Percentiles rank a stretch among this genome's conserved stretches.
phyloP scores from a whole-genome alignment of 1,139 yeast genomes.

The Hansenula anomala region DNA sequence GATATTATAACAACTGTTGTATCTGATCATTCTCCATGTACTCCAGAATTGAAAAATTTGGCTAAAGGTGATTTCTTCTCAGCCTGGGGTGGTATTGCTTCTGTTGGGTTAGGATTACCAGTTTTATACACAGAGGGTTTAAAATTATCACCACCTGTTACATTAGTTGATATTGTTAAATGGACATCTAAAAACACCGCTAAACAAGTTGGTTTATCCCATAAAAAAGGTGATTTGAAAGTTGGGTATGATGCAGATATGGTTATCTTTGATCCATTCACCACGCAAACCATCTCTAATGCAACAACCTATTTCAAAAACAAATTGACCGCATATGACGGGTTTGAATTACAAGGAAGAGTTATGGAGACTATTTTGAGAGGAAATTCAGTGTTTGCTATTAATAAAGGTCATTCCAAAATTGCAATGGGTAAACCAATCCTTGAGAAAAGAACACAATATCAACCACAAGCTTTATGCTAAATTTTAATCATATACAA shows the following conservation, averaged over 20 bases:
- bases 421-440: constrained; percentile 55
- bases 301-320: constrained; percentile 68
- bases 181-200: constrained; percentile 89
- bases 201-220: constrained; percentile 71
- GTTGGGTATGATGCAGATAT: constrained; percentile 87
- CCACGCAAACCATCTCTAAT: constrained; percentile 51
- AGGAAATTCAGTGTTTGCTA: constrained; percentile 62
- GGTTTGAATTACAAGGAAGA: constrained; percentile 60
- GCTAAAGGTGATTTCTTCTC: constrained; percentile 82
- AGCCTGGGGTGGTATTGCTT: constrained; percentile 98
- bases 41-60: constrained; percentile 80
- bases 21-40: constrained; percentile 94
- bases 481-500: neutral
- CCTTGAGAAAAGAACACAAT: constrained; percentile 39
- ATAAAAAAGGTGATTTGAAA: constrained; percentile 65
- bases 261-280: constrained; percentile 67
- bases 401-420: constrained; percentile 51
- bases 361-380: constrained; percentile 76
- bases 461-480: neutral
- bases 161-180: constrained; percentile 56
- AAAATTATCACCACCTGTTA: constrained; percentile 46
- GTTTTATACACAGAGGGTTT: constrained; percentile 72
- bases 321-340: constrained; percentile 83
- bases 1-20: constrained; percentile 80
- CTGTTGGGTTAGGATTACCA: constrained; percentile 88